phyloP scores from a whole-genome alignment of 192 early-diverging fungal genomes.

The Podila epigama region DNA sequence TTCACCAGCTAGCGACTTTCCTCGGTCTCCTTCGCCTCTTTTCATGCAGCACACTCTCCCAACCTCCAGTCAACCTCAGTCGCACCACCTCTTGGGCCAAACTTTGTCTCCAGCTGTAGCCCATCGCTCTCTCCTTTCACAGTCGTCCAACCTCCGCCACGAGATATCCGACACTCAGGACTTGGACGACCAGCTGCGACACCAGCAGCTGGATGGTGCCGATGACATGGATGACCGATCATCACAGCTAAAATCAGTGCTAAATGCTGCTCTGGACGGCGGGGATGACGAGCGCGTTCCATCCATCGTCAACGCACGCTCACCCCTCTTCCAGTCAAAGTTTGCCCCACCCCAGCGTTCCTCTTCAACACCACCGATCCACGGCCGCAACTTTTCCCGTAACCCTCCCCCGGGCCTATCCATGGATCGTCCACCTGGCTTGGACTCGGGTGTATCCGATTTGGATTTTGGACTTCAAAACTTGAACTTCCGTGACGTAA shows the following conservation, averaged over 20 bases:
- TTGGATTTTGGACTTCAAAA: conserved; percentile 61
- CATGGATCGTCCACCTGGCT: conserved; percentile 34
- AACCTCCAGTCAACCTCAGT: conserved; percentile 39
- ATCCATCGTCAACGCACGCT: conserved; percentile 17
- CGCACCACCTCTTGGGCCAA: conserved; percentile 37
- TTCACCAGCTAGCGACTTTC: conserved; percentile 57
- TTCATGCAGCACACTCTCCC: conserved; percentile 52
- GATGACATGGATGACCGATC: conserved; percentile 37
- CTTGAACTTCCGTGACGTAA: conserved; percentile 51
- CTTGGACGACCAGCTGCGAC: conserved; percentile 45
- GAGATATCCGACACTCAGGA: conserved; percentile 48
- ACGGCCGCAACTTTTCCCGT: conserved; percentile 54
- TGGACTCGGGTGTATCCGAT: conserved; percentile 51
- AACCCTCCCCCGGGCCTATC: conserved; percentile 50
- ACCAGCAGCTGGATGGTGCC: conserved; percentile 7
- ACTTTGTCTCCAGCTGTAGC: conserved; percentile 39
- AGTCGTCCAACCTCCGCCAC: conserved; percentile 36
- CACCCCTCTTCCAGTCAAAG: conserved; percentile 48
- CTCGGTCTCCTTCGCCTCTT: conserved; percentile 63
- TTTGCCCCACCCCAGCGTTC: conserved; percentile 67
- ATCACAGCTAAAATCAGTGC: conserved; percentile 61
- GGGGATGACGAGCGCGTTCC: conserved; percentile 62
- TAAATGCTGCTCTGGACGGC: conserved; percentile 68
- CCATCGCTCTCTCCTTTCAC: conserved; percentile 36
- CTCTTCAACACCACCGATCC: conserved; percentile 72